Evolutionary conservation across 2,329 filamentous ascomycete genomes (phyloP).

Genomic region (Pyricularia grisea): DNA sequence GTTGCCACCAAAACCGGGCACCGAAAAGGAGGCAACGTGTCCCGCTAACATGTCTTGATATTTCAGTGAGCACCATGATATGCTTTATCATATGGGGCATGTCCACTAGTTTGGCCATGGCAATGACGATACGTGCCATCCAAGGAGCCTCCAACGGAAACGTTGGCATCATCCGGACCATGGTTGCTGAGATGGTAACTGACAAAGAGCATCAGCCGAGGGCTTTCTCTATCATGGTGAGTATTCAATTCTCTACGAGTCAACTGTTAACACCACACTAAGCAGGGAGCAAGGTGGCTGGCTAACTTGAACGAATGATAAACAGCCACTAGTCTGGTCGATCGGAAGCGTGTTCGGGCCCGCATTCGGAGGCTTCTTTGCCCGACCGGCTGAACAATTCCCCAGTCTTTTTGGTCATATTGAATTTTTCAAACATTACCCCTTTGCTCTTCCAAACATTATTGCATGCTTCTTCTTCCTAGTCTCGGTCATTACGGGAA

Average conservation of each 20-base stretch:
- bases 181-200: slow-evolving; percentile 88
- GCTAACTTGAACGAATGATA: background rate
- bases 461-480: slow-evolving; percentile 69
- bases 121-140: slow-evolving; percentile 67
- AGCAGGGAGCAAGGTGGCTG: background rate
- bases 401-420: slow-evolving; percentile 60
- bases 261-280: background rate
- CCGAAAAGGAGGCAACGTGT: background rate
- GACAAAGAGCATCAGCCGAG: slow-evolving; percentile 77
- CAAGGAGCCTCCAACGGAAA: slow-evolving; percentile 83
- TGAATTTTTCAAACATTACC: slow-evolving; percentile 63
- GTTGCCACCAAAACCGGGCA: background rate
- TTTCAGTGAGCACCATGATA: slow-evolving; percentile 60
- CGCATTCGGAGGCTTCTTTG: slow-evolving; percentile 77
- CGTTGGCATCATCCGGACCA: slow-evolving; percentile 84
- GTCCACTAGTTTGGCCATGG: slow-evolving; percentile 69
- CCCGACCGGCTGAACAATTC: slow-evolving; percentile 67
- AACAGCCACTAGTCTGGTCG: slow-evolving; percentile 66
- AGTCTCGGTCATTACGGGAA: slow-evolving; percentile 62
- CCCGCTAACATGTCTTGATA: background rate
- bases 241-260: background rate
- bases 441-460: slow-evolving; percentile 78
- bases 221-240: slow-evolving; percentile 78
- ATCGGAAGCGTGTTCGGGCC: slow-evolving; percentile 83
- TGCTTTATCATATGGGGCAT: slow-evolving; percentile 78